Evolutionary conservation across 78 protist species (phyloP).

Genomic region (Dictyostelium purpureum): DNA sequence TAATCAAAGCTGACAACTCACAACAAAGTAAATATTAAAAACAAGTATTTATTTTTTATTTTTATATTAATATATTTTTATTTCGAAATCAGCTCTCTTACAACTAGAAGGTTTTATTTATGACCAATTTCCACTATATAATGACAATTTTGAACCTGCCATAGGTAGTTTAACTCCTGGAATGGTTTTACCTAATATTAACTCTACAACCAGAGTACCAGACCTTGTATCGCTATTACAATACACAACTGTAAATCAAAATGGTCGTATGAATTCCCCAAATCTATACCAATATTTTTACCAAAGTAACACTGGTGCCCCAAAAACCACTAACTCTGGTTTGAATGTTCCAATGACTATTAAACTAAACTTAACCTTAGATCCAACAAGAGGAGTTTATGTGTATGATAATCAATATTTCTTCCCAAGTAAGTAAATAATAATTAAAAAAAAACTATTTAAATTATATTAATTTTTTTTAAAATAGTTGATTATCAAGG

Average conservation of each 20-base stretch:
- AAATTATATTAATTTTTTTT: neutral
- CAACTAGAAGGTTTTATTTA: too few relatives aligned
- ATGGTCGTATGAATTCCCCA: neutral
- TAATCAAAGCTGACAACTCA: too few relatives aligned
- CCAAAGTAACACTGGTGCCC: neutral
- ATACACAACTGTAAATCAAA: too few relatives aligned
- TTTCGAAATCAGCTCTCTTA: too few relatives aligned
- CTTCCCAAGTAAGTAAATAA: neutral
- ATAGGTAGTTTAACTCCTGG: neutral
- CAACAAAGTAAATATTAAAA: too few relatives aligned
- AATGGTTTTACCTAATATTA: neutral
- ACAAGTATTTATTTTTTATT: too few relatives aligned
- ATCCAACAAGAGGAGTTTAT: neutral
- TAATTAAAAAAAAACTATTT: neutral
- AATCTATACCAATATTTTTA: neutral
- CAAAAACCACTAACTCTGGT: neutral
- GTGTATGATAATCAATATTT: neutral
- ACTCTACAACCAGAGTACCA: neutral
- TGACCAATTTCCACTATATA: neutral
- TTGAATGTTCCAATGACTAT: neutral
- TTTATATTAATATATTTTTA: too few relatives aligned
- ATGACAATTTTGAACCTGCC: constrained; percentile 14
- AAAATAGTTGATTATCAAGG: neutral
- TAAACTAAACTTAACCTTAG: neutral
- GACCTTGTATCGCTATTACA: neutral